Conservation (phyloP, 2,329 filamentous ascomycete species). For the Davidsoniella australis region DNA sequence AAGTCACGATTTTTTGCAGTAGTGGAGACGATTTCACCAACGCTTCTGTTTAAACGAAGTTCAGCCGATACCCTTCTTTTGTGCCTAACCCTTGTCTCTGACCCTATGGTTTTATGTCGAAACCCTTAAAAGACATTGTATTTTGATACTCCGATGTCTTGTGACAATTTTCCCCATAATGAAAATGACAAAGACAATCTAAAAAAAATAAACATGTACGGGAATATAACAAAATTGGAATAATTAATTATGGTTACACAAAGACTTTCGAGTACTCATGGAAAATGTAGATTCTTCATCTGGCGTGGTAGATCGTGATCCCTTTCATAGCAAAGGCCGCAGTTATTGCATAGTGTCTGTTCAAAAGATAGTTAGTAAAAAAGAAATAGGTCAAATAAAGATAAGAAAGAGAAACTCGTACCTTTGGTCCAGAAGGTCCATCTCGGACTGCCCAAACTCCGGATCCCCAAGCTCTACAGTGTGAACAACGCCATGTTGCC, state of each 20-base stretch:
- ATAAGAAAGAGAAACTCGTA: constrained; percentile 28
- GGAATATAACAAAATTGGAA: too few species aligned
- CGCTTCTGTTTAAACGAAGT: too few species aligned
- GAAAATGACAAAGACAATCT: background rate
- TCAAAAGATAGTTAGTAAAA: constrained; percentile 9
- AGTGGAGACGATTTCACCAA: too few species aligned
- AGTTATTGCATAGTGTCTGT: constrained; percentile 82
- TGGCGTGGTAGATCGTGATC: constrained; percentile 58
- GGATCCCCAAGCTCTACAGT: constrained; percentile 76
- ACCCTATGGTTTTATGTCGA: too few species aligned
- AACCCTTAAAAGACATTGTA: too few species aligned
- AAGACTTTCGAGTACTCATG: constrained; percentile 13
- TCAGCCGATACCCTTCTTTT: too few species aligned
- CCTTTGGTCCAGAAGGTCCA: constrained; percentile 68
- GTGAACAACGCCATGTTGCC: constrained; percentile 67
- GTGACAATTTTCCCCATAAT: too few species aligned
- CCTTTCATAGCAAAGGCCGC: constrained; percentile 74
- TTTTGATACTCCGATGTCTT: too few species aligned
- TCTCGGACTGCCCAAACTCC: constrained; percentile 92
- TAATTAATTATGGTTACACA: too few species aligned
- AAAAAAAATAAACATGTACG: background rate
- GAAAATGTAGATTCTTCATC: constrained; percentile 24
- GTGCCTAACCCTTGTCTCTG: too few species aligned
- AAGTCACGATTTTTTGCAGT: too few species aligned
- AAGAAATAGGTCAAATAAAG: constrained; percentile 10